These are phyloP conservation scores for Golubevia sp. DNA, from an alignment of 1,284 basidiomycete genomes.

Conservation along the genomic window DNA sequence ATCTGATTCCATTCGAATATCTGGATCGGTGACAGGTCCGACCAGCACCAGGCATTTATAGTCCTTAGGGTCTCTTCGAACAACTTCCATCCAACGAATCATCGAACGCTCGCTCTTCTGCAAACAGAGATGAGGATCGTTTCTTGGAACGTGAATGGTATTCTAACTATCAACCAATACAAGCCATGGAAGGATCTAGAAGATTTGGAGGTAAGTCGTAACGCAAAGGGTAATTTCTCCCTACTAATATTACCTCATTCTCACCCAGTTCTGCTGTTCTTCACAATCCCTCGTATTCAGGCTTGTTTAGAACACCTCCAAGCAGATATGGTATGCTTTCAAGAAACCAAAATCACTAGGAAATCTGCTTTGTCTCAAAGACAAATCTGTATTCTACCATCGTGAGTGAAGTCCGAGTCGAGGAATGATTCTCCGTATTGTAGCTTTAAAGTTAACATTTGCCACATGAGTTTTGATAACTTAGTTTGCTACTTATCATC, in stretches of 20 bases:
- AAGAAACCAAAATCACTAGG: slow-evolving; percentile 56
- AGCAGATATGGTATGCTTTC: slow-evolving; percentile 55
- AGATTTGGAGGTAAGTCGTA: slow-evolving; percentile 49
- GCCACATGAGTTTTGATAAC: too few relatives aligned
- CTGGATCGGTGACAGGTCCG: too few relatives aligned
- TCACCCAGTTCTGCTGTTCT: neutral
- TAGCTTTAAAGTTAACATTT: too few relatives aligned
- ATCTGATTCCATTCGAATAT: too few relatives aligned
- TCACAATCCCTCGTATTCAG: neutral
- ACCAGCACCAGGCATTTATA: too few relatives aligned
- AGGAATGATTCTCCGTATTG: too few relatives aligned
- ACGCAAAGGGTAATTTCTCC: slow-evolving; percentile 7
- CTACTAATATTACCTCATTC: neutral
- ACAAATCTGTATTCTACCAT: slow-evolving; percentile 48
- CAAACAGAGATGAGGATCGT: slow-evolving; percentile 49
- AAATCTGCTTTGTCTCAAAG: slow-evolving; percentile 40
- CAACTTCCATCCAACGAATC: too few relatives aligned
- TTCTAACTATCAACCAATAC: slow-evolving; percentile 51
- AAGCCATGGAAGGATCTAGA: slow-evolving; percentile 50
- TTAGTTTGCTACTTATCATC: too few relatives aligned
- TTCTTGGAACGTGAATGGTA: slow-evolving; percentile 58
- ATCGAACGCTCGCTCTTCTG: too few relatives aligned
- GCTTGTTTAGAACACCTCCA: slow-evolving; percentile 14
- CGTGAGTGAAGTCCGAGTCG: too few relatives aligned
- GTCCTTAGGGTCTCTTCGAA: too few relatives aligned